Percentiles rank a stretch among this genome's conserved stretches.
Evolutionary conservation across 257 asterid species (phyloP).

Genomic region (Fraxinus cuspidata): DNA sequence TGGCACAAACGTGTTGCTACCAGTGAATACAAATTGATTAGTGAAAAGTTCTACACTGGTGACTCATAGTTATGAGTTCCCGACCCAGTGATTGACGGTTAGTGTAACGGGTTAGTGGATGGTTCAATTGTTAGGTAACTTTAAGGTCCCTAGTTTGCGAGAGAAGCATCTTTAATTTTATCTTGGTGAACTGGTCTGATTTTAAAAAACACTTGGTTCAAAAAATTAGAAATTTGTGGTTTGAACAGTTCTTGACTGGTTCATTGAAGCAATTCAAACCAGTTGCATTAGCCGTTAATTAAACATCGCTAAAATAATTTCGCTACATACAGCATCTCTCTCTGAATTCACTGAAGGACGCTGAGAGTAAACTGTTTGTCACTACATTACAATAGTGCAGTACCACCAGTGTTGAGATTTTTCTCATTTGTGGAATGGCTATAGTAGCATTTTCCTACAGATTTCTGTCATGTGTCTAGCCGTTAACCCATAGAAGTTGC

Average conservation of each 20-base stretch:
- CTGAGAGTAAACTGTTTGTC: background rate
- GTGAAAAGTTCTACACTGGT: background rate
- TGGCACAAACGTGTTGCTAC: background rate
- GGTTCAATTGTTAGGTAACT: background rate
- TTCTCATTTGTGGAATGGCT: background rate
- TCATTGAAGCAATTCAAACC: too few relatives aligned
- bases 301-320: too few relatives aligned
- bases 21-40: too few relatives aligned
- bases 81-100: background rate
- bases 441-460: background rate
- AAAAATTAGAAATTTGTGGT: too few relatives aligned
- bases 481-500: background rate
- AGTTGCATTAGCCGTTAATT: too few relatives aligned
- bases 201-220: too few relatives aligned
- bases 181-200: too few relatives aligned
- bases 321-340: background rate
- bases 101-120: background rate
- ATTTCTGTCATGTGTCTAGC: background rate
- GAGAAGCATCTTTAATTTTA: too few relatives aligned
- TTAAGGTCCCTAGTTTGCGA: too few relatives aligned
- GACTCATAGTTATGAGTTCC: background rate
- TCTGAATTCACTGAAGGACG: background rate
- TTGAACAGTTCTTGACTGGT: too few relatives aligned
- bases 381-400: background rate
- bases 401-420: background rate